phyloP scores from a whole-genome alignment of 345 rosid species.

The Crucihimalaya himalaica region DNA sequence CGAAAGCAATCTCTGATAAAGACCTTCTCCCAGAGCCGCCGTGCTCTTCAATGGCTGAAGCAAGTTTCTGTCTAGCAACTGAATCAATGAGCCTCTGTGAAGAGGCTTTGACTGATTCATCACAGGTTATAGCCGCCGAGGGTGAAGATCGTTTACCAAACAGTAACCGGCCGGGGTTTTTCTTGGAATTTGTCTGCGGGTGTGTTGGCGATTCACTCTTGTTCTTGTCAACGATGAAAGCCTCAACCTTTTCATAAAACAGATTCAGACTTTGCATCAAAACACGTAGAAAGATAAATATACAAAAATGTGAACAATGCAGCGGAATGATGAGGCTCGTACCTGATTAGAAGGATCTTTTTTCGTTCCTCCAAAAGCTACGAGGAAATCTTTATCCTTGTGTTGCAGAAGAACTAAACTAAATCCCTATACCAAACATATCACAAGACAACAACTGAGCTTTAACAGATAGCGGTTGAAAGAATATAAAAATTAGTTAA shows the following conservation, averaged over 20 bases:
- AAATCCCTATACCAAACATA: slow-evolving; percentile 63
- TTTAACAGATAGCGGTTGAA: neutral
- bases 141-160: slow-evolving; percentile 60
- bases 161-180: slow-evolving; percentile 50
- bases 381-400: slow-evolving; percentile 89
- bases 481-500: neutral
- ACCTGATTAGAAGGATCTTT: slow-evolving; percentile 99
- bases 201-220: slow-evolving; percentile 62
- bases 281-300: neutral
- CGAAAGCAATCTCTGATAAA: slow-evolving; percentile 65
- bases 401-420: slow-evolving; percentile 85
- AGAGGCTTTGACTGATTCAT: slow-evolving; percentile 56
- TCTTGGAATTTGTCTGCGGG: slow-evolving; percentile 51
- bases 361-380: slow-evolving; percentile 87
- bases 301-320: neutral
- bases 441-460: slow-evolving; percentile 8
- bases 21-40: slow-evolving; percentile 92
- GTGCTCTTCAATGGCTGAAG: slow-evolving; percentile 77
- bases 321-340: slow-evolving; percentile 21
- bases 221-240: slow-evolving; percentile 66
- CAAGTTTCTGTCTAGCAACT: slow-evolving; percentile 66
- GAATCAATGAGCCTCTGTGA: slow-evolving; percentile 67
- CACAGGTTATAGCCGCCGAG: slow-evolving; percentile 47
- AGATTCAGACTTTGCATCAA: slow-evolving; percentile 16
- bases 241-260: slow-evolving; percentile 67